Evolutionary conservation across 352 stramenopile genomes (phyloP).

Genomic region (Achlya hypogyna): DNA sequence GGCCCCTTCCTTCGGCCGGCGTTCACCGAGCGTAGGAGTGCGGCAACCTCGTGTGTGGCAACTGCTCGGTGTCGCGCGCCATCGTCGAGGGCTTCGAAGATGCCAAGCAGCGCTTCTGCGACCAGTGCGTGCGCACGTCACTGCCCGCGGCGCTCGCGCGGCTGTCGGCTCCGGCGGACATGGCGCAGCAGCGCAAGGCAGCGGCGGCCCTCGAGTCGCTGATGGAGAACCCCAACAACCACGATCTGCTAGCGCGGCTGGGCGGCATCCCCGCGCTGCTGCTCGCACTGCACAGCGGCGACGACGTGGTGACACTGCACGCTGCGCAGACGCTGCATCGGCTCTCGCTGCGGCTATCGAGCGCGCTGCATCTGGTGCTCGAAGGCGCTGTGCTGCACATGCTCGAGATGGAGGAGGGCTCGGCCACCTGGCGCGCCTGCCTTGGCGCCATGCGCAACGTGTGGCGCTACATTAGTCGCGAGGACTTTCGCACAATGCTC

Average conservation of each 20-base stretch:
- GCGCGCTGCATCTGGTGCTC: slow-evolving; percentile 77
- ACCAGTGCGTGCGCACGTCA: slow-evolving; percentile 74
- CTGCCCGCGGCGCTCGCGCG: slow-evolving; percentile 59
- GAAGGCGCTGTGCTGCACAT: slow-evolving; percentile 84
- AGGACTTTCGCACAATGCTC: slow-evolving; percentile 80
- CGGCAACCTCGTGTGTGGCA: slow-evolving; percentile 76
- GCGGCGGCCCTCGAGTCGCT: slow-evolving; percentile 72
- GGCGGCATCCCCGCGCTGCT: slow-evolving; percentile 64
- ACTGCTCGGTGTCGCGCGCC: slow-evolving; percentile 78
- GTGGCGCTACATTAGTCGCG: slow-evolving; percentile 82
- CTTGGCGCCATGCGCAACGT: slow-evolving; percentile 76
- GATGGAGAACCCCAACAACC: slow-evolving; percentile 76
- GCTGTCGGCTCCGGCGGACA: slow-evolving; percentile 39
- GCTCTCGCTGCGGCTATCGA: slow-evolving; percentile 67
- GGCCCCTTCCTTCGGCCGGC: too few relatives aligned
- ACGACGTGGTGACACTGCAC: slow-evolving; percentile 57
- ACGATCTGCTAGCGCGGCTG: slow-evolving; percentile 74
- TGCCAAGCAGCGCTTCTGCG: slow-evolving; percentile 68
- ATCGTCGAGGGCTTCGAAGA: slow-evolving; percentile 67
- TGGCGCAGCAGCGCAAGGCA: slow-evolving; percentile 51
- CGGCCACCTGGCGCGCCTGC: slow-evolving; percentile 69
- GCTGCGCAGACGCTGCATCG: slow-evolving; percentile 67
- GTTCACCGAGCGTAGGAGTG: slow-evolving; percentile 42
- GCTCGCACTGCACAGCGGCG: slow-evolving; percentile 52
- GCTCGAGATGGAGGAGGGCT: slow-evolving; percentile 73